Conservation (phyloP, 371 early-diverging fungal genomes). For the Zychaea mexicana region DNA sequence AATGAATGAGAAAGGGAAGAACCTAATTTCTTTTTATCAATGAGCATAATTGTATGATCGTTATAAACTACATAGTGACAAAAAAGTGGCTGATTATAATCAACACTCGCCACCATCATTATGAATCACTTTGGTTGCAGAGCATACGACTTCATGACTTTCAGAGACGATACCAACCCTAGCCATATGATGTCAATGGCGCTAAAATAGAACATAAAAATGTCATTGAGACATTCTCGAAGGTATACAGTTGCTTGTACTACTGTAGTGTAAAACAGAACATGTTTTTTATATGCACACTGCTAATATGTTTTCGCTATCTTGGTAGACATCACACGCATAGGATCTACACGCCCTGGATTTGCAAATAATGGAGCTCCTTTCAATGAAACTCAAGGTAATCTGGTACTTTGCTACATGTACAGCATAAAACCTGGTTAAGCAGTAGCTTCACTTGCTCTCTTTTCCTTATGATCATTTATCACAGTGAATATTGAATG, state of each 20-base stretch:
- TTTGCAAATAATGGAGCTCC: slow-evolving; percentile 8
- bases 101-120: no score
- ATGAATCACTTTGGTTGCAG: no score
- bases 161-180: slow-evolving; percentile 37
- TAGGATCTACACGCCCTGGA: slow-evolving; percentile 52
- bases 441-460: no score
- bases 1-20: no score
- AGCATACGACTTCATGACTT: slow-evolving; percentile 56
- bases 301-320: background rate
- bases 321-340: background rate
- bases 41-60: background rate
- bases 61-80: no score
- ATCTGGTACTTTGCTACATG: no score
- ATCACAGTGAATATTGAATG: background rate
- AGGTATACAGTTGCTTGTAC: no score
- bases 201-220: slow-evolving; percentile 29
- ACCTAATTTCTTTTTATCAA: background rate
- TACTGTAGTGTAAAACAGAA: no score
- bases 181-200: slow-evolving; percentile 28
- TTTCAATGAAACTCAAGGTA: slow-evolving; percentile 24
- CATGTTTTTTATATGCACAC: background rate
- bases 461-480: no score
- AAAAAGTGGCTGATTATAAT: background rate
- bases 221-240: slow-evolving; percentile 29
- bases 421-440: no score